Base-by-base conservation (phyloP, 2,329 filamentous ascomycete species). In the Aspergillus puulaauensis region DNA sequence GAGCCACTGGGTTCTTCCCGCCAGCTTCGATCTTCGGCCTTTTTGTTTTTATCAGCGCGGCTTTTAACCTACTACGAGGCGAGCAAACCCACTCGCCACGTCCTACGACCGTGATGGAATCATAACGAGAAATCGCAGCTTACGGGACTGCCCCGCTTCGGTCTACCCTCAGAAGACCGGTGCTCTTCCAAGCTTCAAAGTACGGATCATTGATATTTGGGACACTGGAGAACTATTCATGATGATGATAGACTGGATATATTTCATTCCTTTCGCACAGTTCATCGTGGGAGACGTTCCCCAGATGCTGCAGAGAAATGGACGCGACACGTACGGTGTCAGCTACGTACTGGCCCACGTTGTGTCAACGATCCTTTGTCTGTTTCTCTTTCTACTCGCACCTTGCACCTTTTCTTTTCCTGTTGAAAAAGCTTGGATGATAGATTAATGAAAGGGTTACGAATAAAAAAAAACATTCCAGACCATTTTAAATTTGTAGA, bases 391-490 rank as follows among this genome's bases (percentile, higher is more conserved):
- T 67, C 52, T 57, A 59, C 43, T 63, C 60, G 61, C 66, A 66
- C 59, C 63, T 66, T 65, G 56, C 52, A 54, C 57, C 52, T 58
- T 60, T 63, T 64, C 56, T 61, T 56, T 54, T 50, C 53, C 57
- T 24, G 37, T 59, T 54, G 56, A 61, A 57, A 56, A 59, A 59
- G 56, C 51, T 64, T 63, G 48, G 61, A 68, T 71, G 66, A 72
- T 72, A 71, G 64, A 73, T 54, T 67, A 60, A 70, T 67, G 68
- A 68, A 63, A 66, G 62, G 65, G 66, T 68, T 64, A 72, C 62
- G 67, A 72, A 71, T 68, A 64, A 57, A 68, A 71, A 68, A 66
- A 62, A 55, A 39, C 52, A 6, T 31, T 47, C 24, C 44, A 15
- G 15, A 35, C n/a, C 8, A 49, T 46, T 41, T 63, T 59, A 9